Evolutionary conservation across 169 alveolate genomes (phyloP).

Genomic region (Plasmodium berghei): DNA sequence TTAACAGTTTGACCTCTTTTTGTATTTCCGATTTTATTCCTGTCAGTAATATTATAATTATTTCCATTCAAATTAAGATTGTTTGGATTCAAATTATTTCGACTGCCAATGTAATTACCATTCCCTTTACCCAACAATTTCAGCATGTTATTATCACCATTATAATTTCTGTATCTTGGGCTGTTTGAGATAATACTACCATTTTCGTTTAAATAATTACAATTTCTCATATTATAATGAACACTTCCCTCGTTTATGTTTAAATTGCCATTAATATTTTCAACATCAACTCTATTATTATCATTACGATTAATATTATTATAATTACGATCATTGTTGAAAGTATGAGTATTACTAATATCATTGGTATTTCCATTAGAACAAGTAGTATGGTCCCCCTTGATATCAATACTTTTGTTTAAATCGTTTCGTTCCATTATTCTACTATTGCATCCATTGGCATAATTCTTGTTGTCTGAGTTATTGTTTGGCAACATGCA

Average conservation of each 20-base stretch:
- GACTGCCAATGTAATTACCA: background rate
- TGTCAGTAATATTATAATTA: no score
- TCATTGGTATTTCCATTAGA: background rate
- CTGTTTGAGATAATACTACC: background rate
- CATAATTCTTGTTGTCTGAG: background rate
- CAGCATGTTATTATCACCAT: background rate
- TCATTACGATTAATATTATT: background rate
- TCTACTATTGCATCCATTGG: background rate
- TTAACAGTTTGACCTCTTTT: no score
- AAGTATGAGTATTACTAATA: background rate
- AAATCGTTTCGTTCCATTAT: background rate
- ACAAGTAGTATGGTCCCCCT: background rate
- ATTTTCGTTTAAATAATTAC: no score
- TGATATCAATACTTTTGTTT: constrained; percentile 7
- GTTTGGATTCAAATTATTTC: background rate
- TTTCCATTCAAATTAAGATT: no score
- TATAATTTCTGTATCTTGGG: background rate
- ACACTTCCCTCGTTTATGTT: background rate
- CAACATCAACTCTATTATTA: background rate
- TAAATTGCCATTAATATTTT: background rate
- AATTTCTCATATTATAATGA: no score
- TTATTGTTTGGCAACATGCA: background rate
- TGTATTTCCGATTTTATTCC: no score
- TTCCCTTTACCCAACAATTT: background rate
- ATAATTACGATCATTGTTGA: background rate